Percentiles rank a stretch among this genome's conserved stretches.
These are phyloP conservation scores for Globisporangium acanthophoron DNA, from an alignment of 352 stramenopile species.

Conservation along the genomic window DNA sequence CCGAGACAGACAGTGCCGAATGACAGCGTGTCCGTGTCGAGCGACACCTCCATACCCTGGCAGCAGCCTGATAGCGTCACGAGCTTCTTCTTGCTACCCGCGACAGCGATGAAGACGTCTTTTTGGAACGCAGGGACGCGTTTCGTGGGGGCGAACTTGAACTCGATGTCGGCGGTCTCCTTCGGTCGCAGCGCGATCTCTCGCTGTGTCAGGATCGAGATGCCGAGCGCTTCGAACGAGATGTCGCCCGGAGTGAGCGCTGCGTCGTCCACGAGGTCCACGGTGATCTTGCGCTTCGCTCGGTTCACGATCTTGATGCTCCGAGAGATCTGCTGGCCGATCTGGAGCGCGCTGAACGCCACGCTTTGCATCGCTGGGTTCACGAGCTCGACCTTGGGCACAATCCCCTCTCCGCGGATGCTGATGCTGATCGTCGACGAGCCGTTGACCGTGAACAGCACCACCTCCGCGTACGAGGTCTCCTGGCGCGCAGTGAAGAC, in stretches of 20 bases:
- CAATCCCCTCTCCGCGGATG: slow-evolving; percentile 69
- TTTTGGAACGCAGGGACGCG: slow-evolving; percentile 61
- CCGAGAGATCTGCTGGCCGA: slow-evolving; percentile 67
- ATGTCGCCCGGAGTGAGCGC: slow-evolving; percentile 12
- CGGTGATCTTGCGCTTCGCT: slow-evolving; percentile 60
- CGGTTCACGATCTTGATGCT: slow-evolving; percentile 85
- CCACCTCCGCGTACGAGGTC: slow-evolving; percentile 70
- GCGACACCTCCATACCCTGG: slow-evolving; percentile 87
- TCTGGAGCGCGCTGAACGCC: slow-evolving; percentile 78
- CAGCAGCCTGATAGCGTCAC: slow-evolving; percentile 80
- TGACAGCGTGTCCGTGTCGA: slow-evolving; percentile 86
- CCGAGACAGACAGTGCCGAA: slow-evolving; percentile 90
- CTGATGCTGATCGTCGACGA: slow-evolving; percentile 71
- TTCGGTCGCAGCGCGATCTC: slow-evolving; percentile 69
- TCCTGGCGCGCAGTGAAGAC: slow-evolving; percentile 85
- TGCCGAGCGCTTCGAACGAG: slow-evolving; percentile 35
- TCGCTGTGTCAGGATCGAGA: slow-evolving; percentile 62
- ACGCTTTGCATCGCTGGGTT: slow-evolving; percentile 81
- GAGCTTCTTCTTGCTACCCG: slow-evolving; percentile 68
- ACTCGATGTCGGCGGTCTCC: slow-evolving; percentile 70
- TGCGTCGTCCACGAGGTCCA: slow-evolving; percentile 45
- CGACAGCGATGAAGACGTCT: slow-evolving; percentile 54
- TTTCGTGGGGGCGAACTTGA: slow-evolving; percentile 66
- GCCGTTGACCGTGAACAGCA: slow-evolving; percentile 91
- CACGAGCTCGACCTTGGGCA: slow-evolving; percentile 82